Evolutionary conservation across 305 asterid species (phyloP).

Genomic region (Coffea humblotiana): DNA sequence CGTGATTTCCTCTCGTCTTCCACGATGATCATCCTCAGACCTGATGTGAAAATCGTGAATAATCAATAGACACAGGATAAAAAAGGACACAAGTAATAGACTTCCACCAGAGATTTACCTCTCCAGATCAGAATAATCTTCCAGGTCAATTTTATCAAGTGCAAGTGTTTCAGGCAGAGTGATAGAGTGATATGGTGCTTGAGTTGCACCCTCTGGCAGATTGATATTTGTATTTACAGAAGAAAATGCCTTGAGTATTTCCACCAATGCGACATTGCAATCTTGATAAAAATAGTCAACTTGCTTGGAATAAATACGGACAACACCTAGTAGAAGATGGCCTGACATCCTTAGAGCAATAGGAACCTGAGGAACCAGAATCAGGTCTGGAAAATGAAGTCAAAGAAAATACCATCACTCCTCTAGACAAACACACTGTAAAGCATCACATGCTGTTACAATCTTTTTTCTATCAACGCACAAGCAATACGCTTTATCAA

Average conservation of each 20-base stretch:
- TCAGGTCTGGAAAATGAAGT: conserved; percentile 51
- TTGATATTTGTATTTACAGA: conserved; percentile 36
- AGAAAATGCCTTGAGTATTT: conserved; percentile 46
- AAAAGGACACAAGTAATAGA: not conserved
- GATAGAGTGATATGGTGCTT: conserved; percentile 56
- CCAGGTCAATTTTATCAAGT: conserved; percentile 66
- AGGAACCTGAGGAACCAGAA: conserved; percentile 78
- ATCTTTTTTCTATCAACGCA: not conserved
- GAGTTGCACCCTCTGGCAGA: conserved; percentile 71
- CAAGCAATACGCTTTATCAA: not conserved
- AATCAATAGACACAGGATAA: conserved; percentile 8
- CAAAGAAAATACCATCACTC: conserved; percentile 2
- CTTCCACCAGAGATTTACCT: conserved; percentile 40
- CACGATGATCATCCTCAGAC: conserved; percentile 60
- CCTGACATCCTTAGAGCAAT: conserved; percentile 91
- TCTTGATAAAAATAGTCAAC: conserved; percentile 80
- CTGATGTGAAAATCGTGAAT: conserved; percentile 38
- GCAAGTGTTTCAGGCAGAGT: conserved; percentile 70
- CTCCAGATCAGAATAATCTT: conserved; percentile 30
- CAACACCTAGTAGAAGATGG: conserved; percentile 91
- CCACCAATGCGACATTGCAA: conserved; percentile 46
- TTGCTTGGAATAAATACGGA: conserved; percentile 83
- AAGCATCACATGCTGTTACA: not conserved
- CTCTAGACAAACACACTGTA: not conserved
- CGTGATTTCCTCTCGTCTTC: conserved; percentile 64